Conservation (phyloP, 1,284 basidiomycete genomes). For the Tilletia indica region DNA sequence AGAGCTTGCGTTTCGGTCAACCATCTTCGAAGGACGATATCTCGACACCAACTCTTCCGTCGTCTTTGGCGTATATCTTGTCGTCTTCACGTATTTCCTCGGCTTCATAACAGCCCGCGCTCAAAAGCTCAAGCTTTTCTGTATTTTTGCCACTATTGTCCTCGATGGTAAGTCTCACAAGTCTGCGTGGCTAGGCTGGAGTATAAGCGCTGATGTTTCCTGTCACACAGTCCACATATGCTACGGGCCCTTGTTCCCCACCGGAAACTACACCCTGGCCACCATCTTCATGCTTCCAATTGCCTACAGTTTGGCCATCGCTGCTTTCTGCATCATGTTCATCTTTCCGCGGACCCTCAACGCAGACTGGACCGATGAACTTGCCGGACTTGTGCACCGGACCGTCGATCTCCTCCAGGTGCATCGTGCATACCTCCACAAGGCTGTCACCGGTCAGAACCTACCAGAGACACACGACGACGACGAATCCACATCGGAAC, state of each 20-base stretch:
- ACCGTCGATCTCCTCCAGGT: slow-evolving; percentile 19
- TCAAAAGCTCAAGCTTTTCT: slow-evolving; percentile 65
- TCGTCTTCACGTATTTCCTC: slow-evolving; percentile 66
- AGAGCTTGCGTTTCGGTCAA: slow-evolving; percentile 30
- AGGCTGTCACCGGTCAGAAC: slow-evolving; percentile 21
- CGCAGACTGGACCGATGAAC: slow-evolving; percentile 59
- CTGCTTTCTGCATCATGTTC: slow-evolving; percentile 59
- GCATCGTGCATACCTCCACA: slow-evolving; percentile 25
- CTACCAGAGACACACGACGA: neutral
- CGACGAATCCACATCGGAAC: neutral
- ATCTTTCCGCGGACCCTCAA: slow-evolving; percentile 74
- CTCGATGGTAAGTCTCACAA: slow-evolving; percentile 29
- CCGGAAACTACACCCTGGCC: slow-evolving; percentile 65
- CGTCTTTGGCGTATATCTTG: slow-evolving; percentile 72
- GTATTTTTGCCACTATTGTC: slow-evolving; percentile 56
- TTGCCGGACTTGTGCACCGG: slow-evolving; percentile 33
- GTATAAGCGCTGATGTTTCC: too few species aligned
- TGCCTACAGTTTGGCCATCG: slow-evolving; percentile 35
- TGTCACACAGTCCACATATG: neutral
- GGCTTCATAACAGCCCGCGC: slow-evolving; percentile 66
- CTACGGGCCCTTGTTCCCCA: slow-evolving; percentile 67
- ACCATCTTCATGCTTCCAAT: slow-evolving; percentile 47
- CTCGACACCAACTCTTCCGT: slow-evolving; percentile 64
- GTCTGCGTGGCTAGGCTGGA: too few species aligned
- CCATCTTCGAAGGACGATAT: slow-evolving; percentile 68